Evolutionary conservation across 1,284 basidiomycete species (phyloP), one percentile per base, ranked within the genome.

Genomic region (Leucoagaricus sp.): DNA sequence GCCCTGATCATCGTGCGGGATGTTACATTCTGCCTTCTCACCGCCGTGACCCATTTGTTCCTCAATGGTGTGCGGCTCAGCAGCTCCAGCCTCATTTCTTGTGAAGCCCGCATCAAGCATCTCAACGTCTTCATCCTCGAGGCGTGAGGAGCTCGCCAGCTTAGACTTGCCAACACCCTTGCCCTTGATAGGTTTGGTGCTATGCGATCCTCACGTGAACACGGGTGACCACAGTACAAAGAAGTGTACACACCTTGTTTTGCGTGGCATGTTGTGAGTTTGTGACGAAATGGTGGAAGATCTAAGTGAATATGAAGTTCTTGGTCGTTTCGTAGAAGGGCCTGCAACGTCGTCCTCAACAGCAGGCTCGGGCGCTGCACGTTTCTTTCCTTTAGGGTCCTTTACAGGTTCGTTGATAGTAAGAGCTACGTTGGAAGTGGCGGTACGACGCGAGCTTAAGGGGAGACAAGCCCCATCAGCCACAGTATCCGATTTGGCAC

Each of bases 361-460:
- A 67, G 85, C 83, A 41, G 75, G 72, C 73, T 91, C 89, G 48
- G 88, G 86, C 23, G 77, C 81, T 44, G 90, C 90, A 64, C 90
- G 89, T 75, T 93, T 93, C 84, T 93, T 93, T 61, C 90, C 90
- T 74, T 93, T 93, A 62, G 73, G 70, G 72, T 91, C 89, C 66
- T 80, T 81, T 1, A 74, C 61, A 40, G 86, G 82, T 77, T 91
- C 90, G 84, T 85, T 86, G 73, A 91, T 91, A 57, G 81, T 85
- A 51, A 90, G 75, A 57, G 83, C 69, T 42, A 77, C 21, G 41
- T 38, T 57, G 29, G 49, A 64, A 84, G 73, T 63, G 78, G 71
- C 56, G 80, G 78, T 76, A 68, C 83, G 82, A 65, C 84, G 83
- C 62, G 81, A 75, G 71, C 86, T 89, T 66, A 59, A 58, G 59